Conservation (phyloP, 2,329 filamentous ascomycete species). For the Fusarium solani-melongenae region DNA sequence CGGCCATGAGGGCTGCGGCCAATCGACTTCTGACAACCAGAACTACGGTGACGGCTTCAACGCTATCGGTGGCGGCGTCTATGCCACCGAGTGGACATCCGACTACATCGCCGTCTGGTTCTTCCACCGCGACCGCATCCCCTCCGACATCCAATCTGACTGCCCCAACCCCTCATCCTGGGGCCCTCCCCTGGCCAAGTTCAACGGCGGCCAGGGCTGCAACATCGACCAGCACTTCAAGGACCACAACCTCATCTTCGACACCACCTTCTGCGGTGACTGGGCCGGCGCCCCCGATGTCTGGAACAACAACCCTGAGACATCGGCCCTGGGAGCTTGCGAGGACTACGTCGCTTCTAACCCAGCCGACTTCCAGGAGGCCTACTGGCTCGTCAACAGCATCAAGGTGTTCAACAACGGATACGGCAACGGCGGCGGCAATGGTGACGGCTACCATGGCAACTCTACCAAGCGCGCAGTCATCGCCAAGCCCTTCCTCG, state of each 20-base stretch:
- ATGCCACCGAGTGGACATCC: constrained; percentile 81
- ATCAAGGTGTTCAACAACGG: constrained; percentile 67
- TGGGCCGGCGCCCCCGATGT: constrained; percentile 76
- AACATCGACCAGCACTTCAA: constrained; percentile 77
- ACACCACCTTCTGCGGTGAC: constrained; percentile 87
- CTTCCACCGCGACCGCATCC: constrained; percentile 76
- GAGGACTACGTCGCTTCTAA: constrained; percentile 77
- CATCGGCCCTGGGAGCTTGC: constrained; percentile 74
- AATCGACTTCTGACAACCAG: constrained; percentile 60
- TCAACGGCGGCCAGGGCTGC: constrained; percentile 74
- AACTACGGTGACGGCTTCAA: constrained; percentile 80
- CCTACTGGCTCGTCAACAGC: constrained; percentile 82
- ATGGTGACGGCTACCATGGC: neutral
- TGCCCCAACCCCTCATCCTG: constrained; percentile 75
- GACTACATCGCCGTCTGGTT: constrained; percentile 81
- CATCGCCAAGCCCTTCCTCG: constrained; percentile 29
- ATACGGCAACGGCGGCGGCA: constrained; percentile 10
- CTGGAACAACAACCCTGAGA: constrained; percentile 69
- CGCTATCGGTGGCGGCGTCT: constrained; percentile 73
- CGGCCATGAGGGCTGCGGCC: constrained; percentile 69
- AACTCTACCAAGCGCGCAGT: constrained; percentile 24
- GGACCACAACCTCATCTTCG: constrained; percentile 80
- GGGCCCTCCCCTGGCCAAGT: constrained; percentile 75
- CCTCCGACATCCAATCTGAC: constrained; percentile 68
- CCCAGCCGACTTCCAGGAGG: constrained; percentile 74